Evolutionary conservation across 805 yeast genomes (phyloP).

Genomic region (Wickerhamiella allomyrinae): DNA sequence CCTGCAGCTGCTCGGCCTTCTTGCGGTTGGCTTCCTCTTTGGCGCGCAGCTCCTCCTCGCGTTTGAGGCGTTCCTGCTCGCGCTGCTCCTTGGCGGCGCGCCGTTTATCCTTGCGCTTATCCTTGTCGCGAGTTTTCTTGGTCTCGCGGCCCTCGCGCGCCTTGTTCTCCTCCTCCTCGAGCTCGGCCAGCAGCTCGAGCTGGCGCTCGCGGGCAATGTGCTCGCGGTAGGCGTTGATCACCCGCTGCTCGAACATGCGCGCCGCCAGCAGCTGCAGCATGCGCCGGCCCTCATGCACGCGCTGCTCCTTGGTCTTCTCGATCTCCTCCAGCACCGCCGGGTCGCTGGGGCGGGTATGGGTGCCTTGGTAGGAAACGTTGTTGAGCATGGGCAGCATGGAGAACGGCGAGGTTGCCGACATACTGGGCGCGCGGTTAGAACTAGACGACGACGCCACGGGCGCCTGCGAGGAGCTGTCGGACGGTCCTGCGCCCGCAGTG

Average conservation of each 20-base stretch:
- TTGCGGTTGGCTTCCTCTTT: conserved; percentile 18
- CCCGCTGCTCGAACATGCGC: conserved; percentile 56
- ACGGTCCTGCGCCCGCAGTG: no score
- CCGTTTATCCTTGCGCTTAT: conserved; percentile 29
- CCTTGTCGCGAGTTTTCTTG: conserved; percentile 27
- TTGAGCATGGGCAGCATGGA: no score
- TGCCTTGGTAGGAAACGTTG: no score
- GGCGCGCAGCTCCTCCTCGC: conserved; percentile 23
- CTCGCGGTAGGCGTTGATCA: conserved; percentile 64
- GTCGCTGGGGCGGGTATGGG: background rate
- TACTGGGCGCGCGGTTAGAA: no score
- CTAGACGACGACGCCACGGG: no score
- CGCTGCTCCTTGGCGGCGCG: conserved; percentile 26
- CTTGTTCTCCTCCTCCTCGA: conserved; percentile 22
- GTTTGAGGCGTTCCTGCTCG: conserved; percentile 27
- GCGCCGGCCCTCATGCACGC: conserved; percentile 40
- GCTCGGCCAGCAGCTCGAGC: conserved; percentile 25
- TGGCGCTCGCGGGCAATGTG: conserved; percentile 59
- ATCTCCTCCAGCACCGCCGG: conserved; percentile 22
- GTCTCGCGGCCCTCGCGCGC: conserved; percentile 22
- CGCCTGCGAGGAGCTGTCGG: no score
- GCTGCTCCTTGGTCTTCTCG: conserved; percentile 30
- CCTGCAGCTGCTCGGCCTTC: conserved; percentile 15
- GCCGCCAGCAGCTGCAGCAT: conserved; percentile 71
- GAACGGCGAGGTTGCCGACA: no score